phyloP scores from a whole-genome alignment of 2,329 filamentous ascomycete genomes.

The Alternaria atra region DNA sequence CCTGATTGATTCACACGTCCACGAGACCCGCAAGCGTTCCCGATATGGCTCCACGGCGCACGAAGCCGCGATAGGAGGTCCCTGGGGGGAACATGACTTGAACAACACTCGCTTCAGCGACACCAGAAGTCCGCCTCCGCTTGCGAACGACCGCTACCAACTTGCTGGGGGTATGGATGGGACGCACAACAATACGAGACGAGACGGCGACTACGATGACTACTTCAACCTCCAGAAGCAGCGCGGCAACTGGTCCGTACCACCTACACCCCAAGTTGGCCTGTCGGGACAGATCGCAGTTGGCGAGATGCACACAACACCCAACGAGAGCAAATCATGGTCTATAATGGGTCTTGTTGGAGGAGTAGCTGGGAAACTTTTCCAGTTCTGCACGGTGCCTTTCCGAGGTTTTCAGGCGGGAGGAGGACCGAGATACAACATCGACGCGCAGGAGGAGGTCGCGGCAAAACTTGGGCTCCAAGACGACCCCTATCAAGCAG shows the following conservation, averaged over 20 bases:
- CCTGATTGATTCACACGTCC: slow-evolving; percentile 39
- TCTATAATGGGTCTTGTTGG: slow-evolving; percentile 68
- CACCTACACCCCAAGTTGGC: slow-evolving; percentile 36
- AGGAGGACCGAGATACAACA: slow-evolving; percentile 75
- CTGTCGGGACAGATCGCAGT: slow-evolving; percentile 21
- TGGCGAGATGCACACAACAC: slow-evolving; percentile 25
- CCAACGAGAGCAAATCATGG: slow-evolving; percentile 39
- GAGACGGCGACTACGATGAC: slow-evolving; percentile 54
- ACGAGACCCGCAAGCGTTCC: slow-evolving; percentile 46
- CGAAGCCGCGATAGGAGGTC: slow-evolving; percentile 19
- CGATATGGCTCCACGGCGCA: slow-evolving; percentile 30
- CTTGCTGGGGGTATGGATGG: slow-evolving; percentile 60
- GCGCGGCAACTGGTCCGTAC: slow-evolving; percentile 48
- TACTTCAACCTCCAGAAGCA: slow-evolving; percentile 51
- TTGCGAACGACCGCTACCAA: slow-evolving; percentile 62
- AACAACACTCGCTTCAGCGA: slow-evolving; percentile 33
- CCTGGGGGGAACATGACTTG: slow-evolving; percentile 33
- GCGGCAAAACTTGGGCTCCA: slow-evolving; percentile 34
- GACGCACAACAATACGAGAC: slow-evolving; percentile 50
- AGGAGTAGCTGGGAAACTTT: slow-evolving; percentile 77
- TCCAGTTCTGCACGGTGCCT: slow-evolving; percentile 79
- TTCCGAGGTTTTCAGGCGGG: slow-evolving; percentile 90
- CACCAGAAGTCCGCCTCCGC: slow-evolving; percentile 52
- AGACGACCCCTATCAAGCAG: slow-evolving; percentile 28
- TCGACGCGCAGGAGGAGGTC: slow-evolving; percentile 54